Conservation (phyloP, 306 rosid genomes). For the Pyrus communis region DNA sequence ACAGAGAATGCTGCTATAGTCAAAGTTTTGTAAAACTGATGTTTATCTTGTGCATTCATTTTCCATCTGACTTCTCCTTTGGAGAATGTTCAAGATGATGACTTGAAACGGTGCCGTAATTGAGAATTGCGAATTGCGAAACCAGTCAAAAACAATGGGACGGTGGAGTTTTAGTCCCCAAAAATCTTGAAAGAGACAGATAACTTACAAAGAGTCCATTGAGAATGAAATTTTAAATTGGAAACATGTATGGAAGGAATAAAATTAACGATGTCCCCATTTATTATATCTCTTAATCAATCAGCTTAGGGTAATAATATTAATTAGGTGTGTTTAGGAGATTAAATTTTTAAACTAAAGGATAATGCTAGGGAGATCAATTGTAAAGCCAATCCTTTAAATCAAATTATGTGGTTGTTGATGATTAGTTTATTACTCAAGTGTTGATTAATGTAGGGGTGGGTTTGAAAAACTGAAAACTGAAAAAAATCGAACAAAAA, state of each 20-base stretch:
- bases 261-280: slow-evolving; percentile 5
- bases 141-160: slow-evolving; percentile 25
- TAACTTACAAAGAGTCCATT: neutral
- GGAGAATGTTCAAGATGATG: neutral
- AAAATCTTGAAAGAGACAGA: slow-evolving; percentile 13
- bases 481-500: no score
- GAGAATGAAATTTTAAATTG: neutral
- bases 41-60: neutral
- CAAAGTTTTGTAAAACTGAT: neutral
- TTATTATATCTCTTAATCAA: slow-evolving; percentile 12
- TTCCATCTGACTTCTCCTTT: neutral
- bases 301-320: slow-evolving; percentile 5
- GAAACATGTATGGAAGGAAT: neutral
- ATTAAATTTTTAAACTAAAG: no score
- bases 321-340: no score
- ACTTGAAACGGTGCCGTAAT: neutral
- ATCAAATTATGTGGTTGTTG: no score
- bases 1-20: no score
- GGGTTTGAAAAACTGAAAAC: no score
- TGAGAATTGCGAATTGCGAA: neutral
- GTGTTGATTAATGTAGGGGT: no score
- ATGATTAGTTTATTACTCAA: no score
- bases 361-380: no score
- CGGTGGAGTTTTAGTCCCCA: slow-evolving; percentile 6
- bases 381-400: no score